phyloP scores from a whole-genome alignment of 345 rosid genomes.

The Hibiscus syriacus region DNA sequence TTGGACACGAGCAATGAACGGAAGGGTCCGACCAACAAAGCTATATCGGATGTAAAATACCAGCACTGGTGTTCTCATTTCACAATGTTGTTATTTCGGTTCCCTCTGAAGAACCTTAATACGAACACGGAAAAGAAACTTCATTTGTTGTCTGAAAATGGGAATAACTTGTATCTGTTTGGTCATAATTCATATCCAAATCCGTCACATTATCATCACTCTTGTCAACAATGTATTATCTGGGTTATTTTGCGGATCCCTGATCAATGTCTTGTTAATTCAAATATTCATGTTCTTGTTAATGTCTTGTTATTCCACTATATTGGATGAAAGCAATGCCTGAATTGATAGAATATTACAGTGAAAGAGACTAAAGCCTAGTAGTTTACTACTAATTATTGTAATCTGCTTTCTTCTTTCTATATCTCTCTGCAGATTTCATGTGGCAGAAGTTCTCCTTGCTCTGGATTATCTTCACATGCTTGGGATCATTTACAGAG shows the following conservation, averaged over 20 bases:
- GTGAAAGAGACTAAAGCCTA: neutral
- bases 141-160: neutral
- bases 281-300: too few relatives aligned
- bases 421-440: constrained; percentile 41
- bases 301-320: too few relatives aligned
- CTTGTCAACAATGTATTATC: too few relatives aligned
- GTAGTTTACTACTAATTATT: neutral
- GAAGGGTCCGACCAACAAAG: too few relatives aligned
- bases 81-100: neutral
- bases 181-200: neutral
- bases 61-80: neutral
- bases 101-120: neutral
- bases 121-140: too few relatives aligned
- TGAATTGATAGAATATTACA: too few relatives aligned
- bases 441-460: constrained; percentile 79
- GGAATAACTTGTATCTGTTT: too few relatives aligned
- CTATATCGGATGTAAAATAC: neutral
- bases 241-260: too few relatives aligned
- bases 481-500: too few relatives aligned
- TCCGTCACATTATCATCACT: neutral
- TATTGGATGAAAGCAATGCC: neutral
- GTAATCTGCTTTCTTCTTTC: neutral
- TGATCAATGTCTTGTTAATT: too few relatives aligned
- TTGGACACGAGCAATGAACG: too few relatives aligned
- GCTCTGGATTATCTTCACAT: constrained; percentile 82